A percentile compares a stretch with the other conserved stretches of the same genome.
These are phyloP conservation scores for Spirogloea muscicola DNA, from an alignment of 139 green algal genomes.

Conservation along the genomic window DNA sequence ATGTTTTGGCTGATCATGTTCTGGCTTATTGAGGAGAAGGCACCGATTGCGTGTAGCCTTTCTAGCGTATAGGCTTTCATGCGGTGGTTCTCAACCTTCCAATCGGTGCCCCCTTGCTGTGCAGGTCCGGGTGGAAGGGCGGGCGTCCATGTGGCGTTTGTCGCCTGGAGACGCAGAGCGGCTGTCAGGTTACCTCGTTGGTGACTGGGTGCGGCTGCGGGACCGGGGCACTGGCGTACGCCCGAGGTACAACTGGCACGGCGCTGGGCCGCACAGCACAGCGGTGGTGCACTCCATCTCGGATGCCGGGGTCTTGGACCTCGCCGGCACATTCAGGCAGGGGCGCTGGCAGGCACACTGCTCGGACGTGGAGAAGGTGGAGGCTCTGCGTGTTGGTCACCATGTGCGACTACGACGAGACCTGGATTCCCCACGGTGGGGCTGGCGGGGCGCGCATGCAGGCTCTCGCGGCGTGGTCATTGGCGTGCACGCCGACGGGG, in stretches of 20 bases:
- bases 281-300: slow-evolving; percentile 12
- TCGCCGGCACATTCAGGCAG: slow-evolving; percentile 8
- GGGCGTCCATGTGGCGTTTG: slow-evolving; percentile 3
- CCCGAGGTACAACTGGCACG: no score
- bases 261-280: background rate
- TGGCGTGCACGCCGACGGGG: slow-evolving; percentile 18
- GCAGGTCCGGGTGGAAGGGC: slow-evolving; percentile 3
- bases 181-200: slow-evolving; percentile 16
- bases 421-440: slow-evolving; percentile 3
- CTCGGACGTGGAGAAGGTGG: slow-evolving; percentile 15
- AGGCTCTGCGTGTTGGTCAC: slow-evolving; percentile 2
- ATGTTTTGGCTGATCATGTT: no score
- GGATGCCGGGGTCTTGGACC: slow-evolving; percentile 2
- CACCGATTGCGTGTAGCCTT: no score
- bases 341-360: slow-evolving; percentile 3
- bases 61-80: no score
- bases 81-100: no score
- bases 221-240: no score
- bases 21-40: no score
- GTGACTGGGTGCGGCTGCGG: slow-evolving; percentile 14
- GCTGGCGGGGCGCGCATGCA: background rate
- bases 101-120: no score
- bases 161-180: slow-evolving; percentile 17
- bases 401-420: slow-evolving; percentile 5
- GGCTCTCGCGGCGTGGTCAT: slow-evolving; percentile 4